Base-by-base conservation (phyloP, 2,329 filamentous ascomycete genomes). In the Nemania sp. region DNA sequence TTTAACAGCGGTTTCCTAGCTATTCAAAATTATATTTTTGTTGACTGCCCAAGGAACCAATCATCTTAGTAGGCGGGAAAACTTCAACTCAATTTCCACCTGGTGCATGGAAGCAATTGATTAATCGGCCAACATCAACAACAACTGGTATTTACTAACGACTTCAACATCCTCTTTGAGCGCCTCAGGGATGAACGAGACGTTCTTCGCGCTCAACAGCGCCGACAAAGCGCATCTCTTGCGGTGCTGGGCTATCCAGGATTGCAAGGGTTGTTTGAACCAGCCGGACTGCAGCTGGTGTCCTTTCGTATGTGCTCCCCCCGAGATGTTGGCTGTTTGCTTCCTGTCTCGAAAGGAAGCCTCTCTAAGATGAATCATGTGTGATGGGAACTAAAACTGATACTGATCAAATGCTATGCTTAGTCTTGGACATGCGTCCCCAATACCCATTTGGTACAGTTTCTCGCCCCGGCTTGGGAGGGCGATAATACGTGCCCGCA, bases 401-500 rank as follows among this genome's bases (percentile, higher is more conserved):
- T 45, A 21, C 35, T 59, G 29, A 57, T 54, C 15, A 25, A n/a
- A 40, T 15, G n/a, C 6, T 17, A 10, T 18, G 9, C 11, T 40
- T 40, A 84, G 82, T 81, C 82, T 4, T 81, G 78, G 71, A 78
- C 80, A 0, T 86, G 83, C 68, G 79, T 85, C 1, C 83, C 83
- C 20, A 85, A 84, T 62, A 72, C 75, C 15, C 71, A 79, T 58
- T 56, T 63, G 0, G 69, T 83, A 10, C 80, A 77, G 0, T 68
- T 82, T 32, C 73, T 86, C 15, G 82, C 82, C 2, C 83, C 83
- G 1, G 78, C 80, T 2, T 80, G 76, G 67, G 75, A 84, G 57
- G 57, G 49, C 18, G 73, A 79, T 42, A 71, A 80, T 51, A 75
- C 84, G 10, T 86, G 83, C 64, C 84, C 83, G 6, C 76, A 83